phyloP scores from a whole-genome alignment of 208 protist species.

The Porcisia deanei region DNA sequence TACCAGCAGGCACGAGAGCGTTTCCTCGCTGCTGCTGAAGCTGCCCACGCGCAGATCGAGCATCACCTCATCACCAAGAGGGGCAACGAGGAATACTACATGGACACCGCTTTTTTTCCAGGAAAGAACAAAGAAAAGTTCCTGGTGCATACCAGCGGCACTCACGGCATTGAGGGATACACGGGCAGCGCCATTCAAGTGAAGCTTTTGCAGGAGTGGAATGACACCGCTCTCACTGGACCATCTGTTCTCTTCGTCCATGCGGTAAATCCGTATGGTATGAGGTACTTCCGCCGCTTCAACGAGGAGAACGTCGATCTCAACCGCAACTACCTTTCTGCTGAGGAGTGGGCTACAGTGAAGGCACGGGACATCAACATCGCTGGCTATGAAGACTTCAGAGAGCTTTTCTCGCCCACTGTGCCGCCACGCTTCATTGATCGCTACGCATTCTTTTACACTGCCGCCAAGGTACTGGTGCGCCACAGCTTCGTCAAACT shows the following conservation, averaged over 20 bases:
- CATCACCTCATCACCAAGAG: slow-evolving; percentile 48
- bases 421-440: slow-evolving; percentile 67
- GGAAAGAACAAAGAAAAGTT: slow-evolving; percentile 52
- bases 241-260: slow-evolving; percentile 87
- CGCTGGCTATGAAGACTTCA: slow-evolving; percentile 52
- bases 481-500: slow-evolving; percentile 42
- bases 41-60: slow-evolving; percentile 45
- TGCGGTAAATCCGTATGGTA: slow-evolving; percentile 87
- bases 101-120: slow-evolving; percentile 77
- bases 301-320: slow-evolving; percentile 91
- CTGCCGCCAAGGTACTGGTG: slow-evolving; percentile 26
- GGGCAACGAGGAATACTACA: slow-evolving; percentile 65
- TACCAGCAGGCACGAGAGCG: slow-evolving; percentile 72
- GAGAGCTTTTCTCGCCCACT: slow-evolving; percentile 29
- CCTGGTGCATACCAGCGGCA: slow-evolving; percentile 79
- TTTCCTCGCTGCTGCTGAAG: slow-evolving; percentile 68
- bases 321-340: slow-evolving; percentile 76
- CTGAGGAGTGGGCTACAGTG: slow-evolving; percentile 53
- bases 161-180: slow-evolving; percentile 85
- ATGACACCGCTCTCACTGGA: slow-evolving; percentile 40
- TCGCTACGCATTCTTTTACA: slow-evolving; percentile 63
- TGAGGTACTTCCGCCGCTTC: slow-evolving; percentile 71
- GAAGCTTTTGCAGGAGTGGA: slow-evolving; percentile 70
- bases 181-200: slow-evolving; percentile 83
- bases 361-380: slow-evolving; percentile 40